Evolutionary conservation across 331 rosid species (phyloP).

Genomic region (Quercus tomentella): DNA sequence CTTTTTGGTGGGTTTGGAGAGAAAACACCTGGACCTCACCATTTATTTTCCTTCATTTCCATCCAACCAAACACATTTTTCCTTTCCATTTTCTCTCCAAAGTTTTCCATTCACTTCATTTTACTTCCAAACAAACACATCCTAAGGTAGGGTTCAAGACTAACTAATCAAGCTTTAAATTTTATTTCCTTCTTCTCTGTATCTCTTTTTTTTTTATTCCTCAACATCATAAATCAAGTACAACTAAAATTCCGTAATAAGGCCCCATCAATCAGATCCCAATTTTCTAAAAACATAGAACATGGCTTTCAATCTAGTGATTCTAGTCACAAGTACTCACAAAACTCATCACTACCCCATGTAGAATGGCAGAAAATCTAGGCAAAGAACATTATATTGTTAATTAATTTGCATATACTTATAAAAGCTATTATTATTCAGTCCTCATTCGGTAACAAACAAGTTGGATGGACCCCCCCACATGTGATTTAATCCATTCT

Average conservation of each 20-base stretch:
- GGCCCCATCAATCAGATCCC: not conserved
- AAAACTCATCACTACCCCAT: not conserved
- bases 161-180: not conserved
- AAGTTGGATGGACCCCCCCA: conserved; percentile 27
- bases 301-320: not conserved
- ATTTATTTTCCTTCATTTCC: no score
- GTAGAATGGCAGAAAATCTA: not conserved
- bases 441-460: not conserved
- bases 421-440: not conserved
- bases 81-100: no score
- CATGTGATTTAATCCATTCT: conserved; percentile 5
- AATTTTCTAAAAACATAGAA: not conserved
- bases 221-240: not conserved
- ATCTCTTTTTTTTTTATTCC: no score
- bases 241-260: not conserved
- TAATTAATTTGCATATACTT: not conserved
- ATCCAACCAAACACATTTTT: no score
- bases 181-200: no score
- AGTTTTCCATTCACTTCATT: no score
- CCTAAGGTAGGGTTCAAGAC: not conserved
- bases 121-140: no score
- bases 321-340: not conserved
- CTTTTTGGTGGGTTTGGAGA: fast-evolving
- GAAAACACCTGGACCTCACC: fast-evolving
- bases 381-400: not conserved